Evolutionary conservation across 257 asterid species (phyloP).

Genomic region (Solanum chilense): DNA sequence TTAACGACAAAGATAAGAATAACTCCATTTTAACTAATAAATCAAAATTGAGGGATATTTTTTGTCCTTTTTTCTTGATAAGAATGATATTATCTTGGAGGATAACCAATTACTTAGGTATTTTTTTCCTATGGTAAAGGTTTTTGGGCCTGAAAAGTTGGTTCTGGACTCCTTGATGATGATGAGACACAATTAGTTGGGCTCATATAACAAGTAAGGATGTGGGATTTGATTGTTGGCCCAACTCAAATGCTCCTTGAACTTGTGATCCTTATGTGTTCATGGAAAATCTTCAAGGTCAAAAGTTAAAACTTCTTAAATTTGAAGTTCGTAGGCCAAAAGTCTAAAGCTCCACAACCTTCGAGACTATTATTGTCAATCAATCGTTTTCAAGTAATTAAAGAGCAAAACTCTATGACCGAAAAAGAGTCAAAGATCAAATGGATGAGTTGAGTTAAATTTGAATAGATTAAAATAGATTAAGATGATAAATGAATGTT

Average conservation of each 20-base stretch:
- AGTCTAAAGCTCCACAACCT: background rate
- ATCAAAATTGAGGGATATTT: no score
- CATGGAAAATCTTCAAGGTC: background rate
- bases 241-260: background rate
- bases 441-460: background rate
- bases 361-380: background rate
- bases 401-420: background rate
- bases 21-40: no score
- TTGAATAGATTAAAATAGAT: background rate
- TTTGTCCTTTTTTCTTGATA: no score
- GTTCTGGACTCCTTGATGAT: background rate
- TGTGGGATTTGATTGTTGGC: background rate
- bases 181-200: background rate
- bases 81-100: background rate
- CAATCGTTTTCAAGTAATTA: background rate
- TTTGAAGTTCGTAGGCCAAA: background rate
- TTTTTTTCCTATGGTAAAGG: background rate
- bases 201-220: background rate
- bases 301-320: background rate
- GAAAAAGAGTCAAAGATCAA: background rate
- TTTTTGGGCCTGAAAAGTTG: background rate
- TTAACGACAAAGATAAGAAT: rapidly evolving
- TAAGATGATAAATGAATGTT: background rate
- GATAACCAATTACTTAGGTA: background rate
- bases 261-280: background rate